phyloP scores from a whole-genome alignment of 768 basidiomycete species.

The Filobasidium wieringae region DNA sequence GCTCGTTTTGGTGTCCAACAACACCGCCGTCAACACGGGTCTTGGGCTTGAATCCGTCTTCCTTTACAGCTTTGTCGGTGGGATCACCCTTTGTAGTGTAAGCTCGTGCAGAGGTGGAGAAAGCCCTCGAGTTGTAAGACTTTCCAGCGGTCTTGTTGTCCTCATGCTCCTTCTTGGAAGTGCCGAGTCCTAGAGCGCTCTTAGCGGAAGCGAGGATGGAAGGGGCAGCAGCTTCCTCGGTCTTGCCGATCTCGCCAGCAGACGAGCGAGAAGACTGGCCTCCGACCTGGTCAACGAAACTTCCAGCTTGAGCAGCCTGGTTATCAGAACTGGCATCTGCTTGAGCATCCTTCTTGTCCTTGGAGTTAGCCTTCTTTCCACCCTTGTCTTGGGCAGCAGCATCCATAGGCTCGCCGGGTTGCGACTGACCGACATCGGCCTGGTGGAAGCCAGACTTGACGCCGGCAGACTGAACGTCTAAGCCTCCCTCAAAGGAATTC shows the following conservation, averaged over 20 bases:
- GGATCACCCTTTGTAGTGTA: not conserved
- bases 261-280: constrained; percentile 19
- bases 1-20: constrained; percentile 32
- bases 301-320: constrained; percentile 21
- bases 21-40: constrained; percentile 7
- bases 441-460: constrained; percentile 20
- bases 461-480: constrained; percentile 27
- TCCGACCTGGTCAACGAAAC: constrained; percentile 32
- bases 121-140: constrained; percentile 9
- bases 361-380: not conserved
- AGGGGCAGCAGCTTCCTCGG: constrained; percentile 21
- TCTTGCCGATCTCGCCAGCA: constrained; percentile 19
- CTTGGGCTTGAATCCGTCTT: constrained; percentile 9
- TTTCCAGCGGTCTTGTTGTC: constrained; percentile 13
- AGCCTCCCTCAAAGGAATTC: constrained; percentile 19
- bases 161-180: constrained; percentile 18
- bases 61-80: not conserved
- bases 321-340: constrained; percentile 24
- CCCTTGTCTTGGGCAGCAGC: constrained; percentile 10
- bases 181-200: constrained; percentile 20
- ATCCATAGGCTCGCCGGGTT: constrained; percentile 3
- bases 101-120: constrained; percentile 21
- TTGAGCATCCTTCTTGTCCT: constrained; percentile 1
- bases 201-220: constrained; percentile 13
- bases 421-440: constrained; percentile 13